Conservation (phyloP, 202 grass and related monocot species). For the Eragrostis tef region DNA sequence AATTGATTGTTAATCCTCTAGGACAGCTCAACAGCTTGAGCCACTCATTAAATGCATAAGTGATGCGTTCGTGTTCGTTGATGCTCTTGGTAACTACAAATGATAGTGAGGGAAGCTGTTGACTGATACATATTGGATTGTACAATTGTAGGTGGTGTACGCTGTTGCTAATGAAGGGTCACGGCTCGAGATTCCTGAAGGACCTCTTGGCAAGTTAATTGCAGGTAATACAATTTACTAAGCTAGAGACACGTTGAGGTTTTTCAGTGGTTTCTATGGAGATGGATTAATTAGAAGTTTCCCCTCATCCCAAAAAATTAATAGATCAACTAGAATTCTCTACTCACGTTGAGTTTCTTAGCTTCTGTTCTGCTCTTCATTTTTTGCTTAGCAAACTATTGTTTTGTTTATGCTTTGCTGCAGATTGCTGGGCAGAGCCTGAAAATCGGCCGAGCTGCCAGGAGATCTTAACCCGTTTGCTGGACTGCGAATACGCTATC, state of each 20-base stretch:
- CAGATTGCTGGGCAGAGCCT: slow-evolving; percentile 98
- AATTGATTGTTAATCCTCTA: neutral
- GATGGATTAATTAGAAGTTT: slow-evolving; percentile 7
- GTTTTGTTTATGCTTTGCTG: slow-evolving; percentile 31
- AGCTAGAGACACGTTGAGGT: neutral
- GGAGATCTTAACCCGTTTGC: slow-evolving; percentile 90
- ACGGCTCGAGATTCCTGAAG: slow-evolving; percentile 86
- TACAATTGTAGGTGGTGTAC: slow-evolving; percentile 72
- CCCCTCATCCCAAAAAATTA: neutral
- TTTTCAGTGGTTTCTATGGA: slow-evolving; percentile 16
- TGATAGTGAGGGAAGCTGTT: slow-evolving; percentile 27
- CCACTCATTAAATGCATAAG: neutral
- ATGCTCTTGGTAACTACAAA: slow-evolving; percentile 15
- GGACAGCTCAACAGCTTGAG: neutral
- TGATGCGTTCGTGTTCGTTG: slow-evolving; percentile 33
- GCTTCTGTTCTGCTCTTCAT: neutral
- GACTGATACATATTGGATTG: slow-evolving; percentile 33
- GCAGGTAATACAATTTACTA: slow-evolving; percentile 57
- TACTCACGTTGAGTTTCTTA: neutral
- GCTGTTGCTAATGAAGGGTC: slow-evolving; percentile 84
- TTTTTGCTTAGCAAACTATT: slow-evolving; percentile 2
- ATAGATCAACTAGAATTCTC: neutral
- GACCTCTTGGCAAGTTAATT: slow-evolving; percentile 91
- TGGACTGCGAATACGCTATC: slow-evolving; percentile 83
- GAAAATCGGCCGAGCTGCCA: slow-evolving; percentile 85